Base-by-base conservation (phyloP, 2,329 filamentous ascomycete species). In the Emydomyces testavorans region DNA sequence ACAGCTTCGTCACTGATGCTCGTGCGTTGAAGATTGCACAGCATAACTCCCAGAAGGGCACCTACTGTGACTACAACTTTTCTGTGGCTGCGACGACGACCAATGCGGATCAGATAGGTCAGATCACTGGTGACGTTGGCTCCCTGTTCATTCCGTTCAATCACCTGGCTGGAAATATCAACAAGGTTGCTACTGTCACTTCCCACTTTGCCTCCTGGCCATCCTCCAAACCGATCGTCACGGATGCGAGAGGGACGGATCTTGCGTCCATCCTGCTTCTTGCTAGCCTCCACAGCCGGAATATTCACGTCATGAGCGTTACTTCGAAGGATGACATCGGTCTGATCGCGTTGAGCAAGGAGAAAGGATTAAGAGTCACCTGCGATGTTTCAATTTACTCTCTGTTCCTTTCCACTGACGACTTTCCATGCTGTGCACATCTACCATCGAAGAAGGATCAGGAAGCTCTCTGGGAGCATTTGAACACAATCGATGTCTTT, bases 81-180 rank as follows among this genome's bases (percentile, higher is more conserved):
- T 86, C 84, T 18, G 79, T 89, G 54, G 77, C 79, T 31, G 83
- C 82, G 26, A 86, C 83, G 20, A 81, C 80, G 6, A 73, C 74
- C 53, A 89, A 89, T 61, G 77, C 82, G 13, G 78, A 83, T 55
- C 81, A 87, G 66, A 82, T 89, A 60, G 81, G 79, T 59, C 75
- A 81, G 54, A 75, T 88, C 48, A 79, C 80, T 15, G 72, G 76
- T 41, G 83, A 88, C 55, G 84, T 89, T 48, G 85, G 84, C 23
- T 86, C 84, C 16, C 72, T 89, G 36, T 89, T 87, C 69, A 84
- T 89, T 53, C 84, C 84, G 11, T 89, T 89, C 73, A 86, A 89
- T 65, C 72, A 85, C 63, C 70, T 88, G 21, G 84, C 82, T 51
- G 83, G 83, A 57, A 89, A 88, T 64, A 87, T 89, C 64, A 87